Conservation (phyloP, 2,329 filamentous ascomycete genomes). For the Lecanicillium sp. region DNA sequence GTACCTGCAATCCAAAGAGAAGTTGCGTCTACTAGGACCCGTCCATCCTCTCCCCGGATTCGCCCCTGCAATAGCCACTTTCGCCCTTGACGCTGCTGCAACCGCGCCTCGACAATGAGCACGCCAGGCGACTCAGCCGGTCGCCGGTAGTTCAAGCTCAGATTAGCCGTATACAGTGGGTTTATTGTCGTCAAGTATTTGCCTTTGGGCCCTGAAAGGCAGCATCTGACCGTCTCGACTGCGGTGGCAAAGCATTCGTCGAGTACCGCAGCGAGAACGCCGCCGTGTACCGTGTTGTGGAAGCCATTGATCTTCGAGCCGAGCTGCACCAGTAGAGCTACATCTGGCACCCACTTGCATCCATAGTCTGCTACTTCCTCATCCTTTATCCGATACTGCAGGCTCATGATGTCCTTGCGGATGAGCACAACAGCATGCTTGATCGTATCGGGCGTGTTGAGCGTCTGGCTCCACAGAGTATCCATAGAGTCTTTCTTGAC, state of each 20-base stretch:
- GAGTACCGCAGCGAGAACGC: conserved; percentile 3
- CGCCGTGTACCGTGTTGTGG: conserved; percentile 4
- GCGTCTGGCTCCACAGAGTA: conserved; percentile 2
- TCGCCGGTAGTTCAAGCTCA: conserved; percentile 1
- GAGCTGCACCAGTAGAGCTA: conserved; percentile 1
- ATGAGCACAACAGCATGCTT: conserved; percentile 2
- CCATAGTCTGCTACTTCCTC: too few species aligned
- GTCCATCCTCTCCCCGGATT: background rate
- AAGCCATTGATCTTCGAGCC: conserved; percentile 5
- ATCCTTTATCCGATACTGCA: conserved; percentile 2
- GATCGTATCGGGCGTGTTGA: conserved; percentile 1
- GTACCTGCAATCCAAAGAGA: too few species aligned
- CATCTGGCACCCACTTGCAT: background rate
- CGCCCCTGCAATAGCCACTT: conserved; percentile 1
- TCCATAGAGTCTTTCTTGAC: conserved; percentile 1
- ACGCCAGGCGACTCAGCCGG: conserved; percentile 3
- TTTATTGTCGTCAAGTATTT: background rate
- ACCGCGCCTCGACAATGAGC: conserved; percentile 3
- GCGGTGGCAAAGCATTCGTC: conserved; percentile 4
- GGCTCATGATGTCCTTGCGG: conserved; percentile 1
- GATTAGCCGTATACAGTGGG: conserved; percentile 4
- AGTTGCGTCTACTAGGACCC: too few species aligned
- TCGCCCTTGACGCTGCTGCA: conserved; percentile 1
- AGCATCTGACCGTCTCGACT: conserved; percentile 2
- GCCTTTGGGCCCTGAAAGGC: background rate